A percentile compares a stretch with the other conserved stretches of the same genome.
Conservation (phyloP, 768 basidiomycete genomes). For the Rhodotorula kratochvilovae region DNA sequence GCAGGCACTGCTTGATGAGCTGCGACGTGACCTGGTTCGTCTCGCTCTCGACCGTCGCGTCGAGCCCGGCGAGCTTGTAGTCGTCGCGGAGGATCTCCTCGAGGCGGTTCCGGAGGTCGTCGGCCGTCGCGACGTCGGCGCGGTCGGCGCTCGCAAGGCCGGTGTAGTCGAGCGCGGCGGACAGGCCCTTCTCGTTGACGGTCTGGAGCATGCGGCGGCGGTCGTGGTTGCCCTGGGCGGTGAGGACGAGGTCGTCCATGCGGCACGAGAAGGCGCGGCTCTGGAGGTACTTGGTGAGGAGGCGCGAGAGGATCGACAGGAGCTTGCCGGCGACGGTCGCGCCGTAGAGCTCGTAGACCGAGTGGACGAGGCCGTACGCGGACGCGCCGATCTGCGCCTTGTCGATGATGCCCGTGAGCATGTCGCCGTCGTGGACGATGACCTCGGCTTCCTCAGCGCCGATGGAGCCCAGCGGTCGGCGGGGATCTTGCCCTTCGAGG, state of each 20-base stretch:
- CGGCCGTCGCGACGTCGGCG: conserved; percentile 63
- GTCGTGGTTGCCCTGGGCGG: conserved; percentile 67
- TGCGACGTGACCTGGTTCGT: conserved; percentile 74
- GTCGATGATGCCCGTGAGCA: conserved; percentile 89
- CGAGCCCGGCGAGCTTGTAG: conserved; percentile 93
- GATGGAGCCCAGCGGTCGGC: conserved; percentile 54
- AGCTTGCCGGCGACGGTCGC: conserved; percentile 81
- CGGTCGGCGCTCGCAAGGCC: conserved; percentile 45
- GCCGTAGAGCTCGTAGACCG: conserved; percentile 92
- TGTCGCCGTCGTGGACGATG: conserved; percentile 84
- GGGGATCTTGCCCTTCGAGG: conserved; percentile 82
- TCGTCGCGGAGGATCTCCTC: conserved; percentile 93
- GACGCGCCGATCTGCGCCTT: conserved; percentile 96
- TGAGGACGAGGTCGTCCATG: conserved; percentile 94
- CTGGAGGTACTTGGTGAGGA: conserved; percentile 95
- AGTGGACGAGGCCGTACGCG: conserved; percentile 93
- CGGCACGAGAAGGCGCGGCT: conserved; percentile 96
- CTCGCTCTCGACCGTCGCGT: conserved; percentile 67
- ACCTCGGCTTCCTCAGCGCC: conserved; percentile 80
- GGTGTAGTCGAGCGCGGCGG: conserved; percentile 72
- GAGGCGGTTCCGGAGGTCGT: conserved; percentile 56
- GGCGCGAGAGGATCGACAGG: conserved; percentile 82
- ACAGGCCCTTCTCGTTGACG: conserved; percentile 69
- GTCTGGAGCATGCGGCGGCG: conserved; percentile 64
- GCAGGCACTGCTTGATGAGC: conserved; percentile 82